Evolutionary conservation across 345 rosid species (phyloP), one percentile per base, ranked within the genome.

Genomic region (Hirschfeldia incana): DNA sequence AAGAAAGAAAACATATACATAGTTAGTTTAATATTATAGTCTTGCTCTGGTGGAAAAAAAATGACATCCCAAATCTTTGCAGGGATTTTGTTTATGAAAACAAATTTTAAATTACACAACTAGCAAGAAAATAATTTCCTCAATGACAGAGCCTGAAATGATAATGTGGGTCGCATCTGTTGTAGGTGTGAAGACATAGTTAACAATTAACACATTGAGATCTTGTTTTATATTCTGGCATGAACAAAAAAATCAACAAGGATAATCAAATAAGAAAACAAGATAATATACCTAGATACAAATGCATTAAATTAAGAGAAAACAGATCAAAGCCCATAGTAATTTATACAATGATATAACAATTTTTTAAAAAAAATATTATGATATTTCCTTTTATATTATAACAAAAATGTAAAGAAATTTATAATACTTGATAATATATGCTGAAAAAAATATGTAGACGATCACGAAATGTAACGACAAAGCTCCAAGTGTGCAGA

Each of bases 401-500:
- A 21, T 21, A 21, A 28, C 49, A 44, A 44, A 63, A 29, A 10
- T 8, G 16, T 4, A 37, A 67, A 5, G 17, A 10, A 32, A 61
- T 16, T 61, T 33, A 32, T 2, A 46, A 9, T 7, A 60, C 46
- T 44, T 61, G 32, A 32, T 2, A 46, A 9, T 7, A 60, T 61
- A 60, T 61, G 32, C 55, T 34, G 12, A 69, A 2, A 70, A 70
- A 69, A 12, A 51, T 10, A 71, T 51, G 49, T 28, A 67, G 30
- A 72, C 36, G 72, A 65, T 42, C 36, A 60, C 49, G 59, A 79
- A 68, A 71, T 79, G 71, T 70, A 68, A 61, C 49, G 46, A 67
- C 36, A 68, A 74, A 49, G 69, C 28, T 79, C 78, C 74, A 72
- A 73, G 78, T 78, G 73, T 73, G 69, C 27, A 73, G 42, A 73